These are phyloP conservation scores for Chlorella sp. DNA, from an alignment of 139 green algal species.

Conservation along the genomic window DNA sequence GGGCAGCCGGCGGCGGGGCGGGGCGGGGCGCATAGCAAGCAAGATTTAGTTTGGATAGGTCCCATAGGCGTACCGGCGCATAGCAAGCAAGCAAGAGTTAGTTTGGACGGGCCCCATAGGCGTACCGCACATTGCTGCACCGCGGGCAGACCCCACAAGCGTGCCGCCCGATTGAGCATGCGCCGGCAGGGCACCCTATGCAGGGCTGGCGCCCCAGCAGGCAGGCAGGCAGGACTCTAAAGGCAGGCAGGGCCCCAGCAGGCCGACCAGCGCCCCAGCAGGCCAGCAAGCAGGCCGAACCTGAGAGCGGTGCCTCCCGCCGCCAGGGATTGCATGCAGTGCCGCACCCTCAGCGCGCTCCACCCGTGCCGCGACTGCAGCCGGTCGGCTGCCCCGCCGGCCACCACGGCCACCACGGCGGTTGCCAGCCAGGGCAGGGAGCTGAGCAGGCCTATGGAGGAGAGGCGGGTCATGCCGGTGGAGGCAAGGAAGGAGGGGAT, in stretches of 20 bases:
- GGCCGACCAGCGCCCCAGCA: constrained; percentile 42
- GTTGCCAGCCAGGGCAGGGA: constrained; percentile 67
- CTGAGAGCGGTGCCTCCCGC: constrained; percentile 51
- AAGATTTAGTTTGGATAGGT: no score
- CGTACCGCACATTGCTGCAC: no score
- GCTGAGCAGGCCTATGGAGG: constrained; percentile 55
- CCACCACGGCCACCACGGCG: constrained; percentile 25
- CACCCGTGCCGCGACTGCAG: constrained; percentile 39
- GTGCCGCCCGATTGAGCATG: no score
- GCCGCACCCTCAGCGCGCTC: constrained; percentile 50
- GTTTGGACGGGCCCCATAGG: no score
- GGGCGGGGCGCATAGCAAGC: background rate
- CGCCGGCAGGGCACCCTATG: no score
- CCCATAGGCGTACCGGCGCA: no score
- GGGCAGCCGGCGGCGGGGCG: background rate
- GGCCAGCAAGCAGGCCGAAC: background rate
- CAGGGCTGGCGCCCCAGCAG: no score
- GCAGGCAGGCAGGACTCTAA: no score
- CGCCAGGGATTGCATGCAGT: constrained; percentile 57
- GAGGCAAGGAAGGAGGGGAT: constrained; percentile 68
- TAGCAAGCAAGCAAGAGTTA: background rate
- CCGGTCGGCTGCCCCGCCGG: constrained; percentile 41
- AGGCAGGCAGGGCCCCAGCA: no score
- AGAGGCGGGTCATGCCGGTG: constrained; percentile 45
- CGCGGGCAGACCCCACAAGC: no score